Base-by-base conservation (phyloP, 345 rosid species). In the Murraya paniculata region DNA sequence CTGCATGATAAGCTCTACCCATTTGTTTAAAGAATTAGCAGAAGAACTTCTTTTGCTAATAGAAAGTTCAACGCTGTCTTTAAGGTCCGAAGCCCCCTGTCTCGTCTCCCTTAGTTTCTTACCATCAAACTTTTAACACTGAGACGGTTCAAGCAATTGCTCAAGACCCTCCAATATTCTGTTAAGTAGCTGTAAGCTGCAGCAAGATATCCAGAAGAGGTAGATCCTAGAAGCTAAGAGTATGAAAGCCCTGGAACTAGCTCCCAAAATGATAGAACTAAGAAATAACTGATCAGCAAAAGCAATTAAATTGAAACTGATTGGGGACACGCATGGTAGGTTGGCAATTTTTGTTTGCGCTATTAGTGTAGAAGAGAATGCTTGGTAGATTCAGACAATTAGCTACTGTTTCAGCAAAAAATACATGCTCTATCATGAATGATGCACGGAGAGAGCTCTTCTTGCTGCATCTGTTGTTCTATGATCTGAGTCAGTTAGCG, bases 391-490 rank as follows among this genome's bases (percentile, higher is more conserved):
- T 77, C 57, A 90, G 56, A 56, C 41, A 74, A 25, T 22, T 62
- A 14, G 89, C 94, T n/a, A 77, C 90, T 2, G 68, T 62, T 76
- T 80, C 78, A 5, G 83, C 77, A 67, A 84, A 67, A 84, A 86
- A 78, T 87, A 86, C 80, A 88, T 71, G 53, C 27, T 50, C 81
- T 81, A 81, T 90, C 93, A 48, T 84, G 86, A n/a, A 93, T 83
- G 61, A 90, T 77, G 79, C 89, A 82, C 55, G 75, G 78, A 9
- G 48, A 10, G 64, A 86, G 71, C 53, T 76, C 60, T n/a, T 78
- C 70, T 7, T 25, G 57, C 0, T 28, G 65, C 6, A 50, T 56
- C 25, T 57, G 57, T 16, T 7, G 38, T n/a, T 82, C 22, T 56
- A 74, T 31, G 56, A 81, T 65, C 71, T 10, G 48, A 7, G 5